Conservation (phyloP, 106 monocot species). For the Alisma plantagoaquatica region DNA sequence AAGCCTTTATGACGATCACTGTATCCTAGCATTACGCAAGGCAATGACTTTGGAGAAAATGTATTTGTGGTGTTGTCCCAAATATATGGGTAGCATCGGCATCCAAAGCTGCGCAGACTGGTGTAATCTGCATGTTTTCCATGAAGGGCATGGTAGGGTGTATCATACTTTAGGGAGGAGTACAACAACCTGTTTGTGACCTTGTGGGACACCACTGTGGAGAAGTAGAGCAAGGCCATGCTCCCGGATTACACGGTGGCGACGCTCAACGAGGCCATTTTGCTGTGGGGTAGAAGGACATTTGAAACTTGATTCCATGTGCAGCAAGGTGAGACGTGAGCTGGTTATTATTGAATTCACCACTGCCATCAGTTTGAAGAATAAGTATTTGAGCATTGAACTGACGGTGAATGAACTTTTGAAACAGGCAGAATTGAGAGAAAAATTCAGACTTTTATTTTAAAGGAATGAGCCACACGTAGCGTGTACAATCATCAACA, state of each 20-base stretch:
- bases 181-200: not conserved
- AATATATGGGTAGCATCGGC: constrained; percentile 1
- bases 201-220: not conserved
- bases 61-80: not conserved
- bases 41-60: not conserved
- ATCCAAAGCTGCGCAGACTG: not conserved
- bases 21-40: too few relatives aligned
- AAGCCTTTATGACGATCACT: not conserved
- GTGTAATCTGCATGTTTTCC: not conserved
- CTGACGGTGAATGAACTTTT: too few relatives aligned
- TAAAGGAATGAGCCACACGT: not conserved
- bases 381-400: not conserved
- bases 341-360: not conserved
- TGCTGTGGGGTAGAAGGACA: not conserved
- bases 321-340: not conserved
- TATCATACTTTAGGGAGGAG: not conserved
- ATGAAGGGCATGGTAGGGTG: not conserved
- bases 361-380: not conserved
- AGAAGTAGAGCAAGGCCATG: not conserved
- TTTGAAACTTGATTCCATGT: not conserved
- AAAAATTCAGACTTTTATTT: too few relatives aligned
- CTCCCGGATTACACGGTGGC: not conserved
- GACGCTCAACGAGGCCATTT: not conserved
- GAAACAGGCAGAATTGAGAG: too few relatives aligned
- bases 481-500: not conserved